These are phyloP conservation scores for Botryosphaeria dothidea DNA, from an alignment of 2,329 filamentous ascomycete species.

Conservation along the genomic window DNA sequence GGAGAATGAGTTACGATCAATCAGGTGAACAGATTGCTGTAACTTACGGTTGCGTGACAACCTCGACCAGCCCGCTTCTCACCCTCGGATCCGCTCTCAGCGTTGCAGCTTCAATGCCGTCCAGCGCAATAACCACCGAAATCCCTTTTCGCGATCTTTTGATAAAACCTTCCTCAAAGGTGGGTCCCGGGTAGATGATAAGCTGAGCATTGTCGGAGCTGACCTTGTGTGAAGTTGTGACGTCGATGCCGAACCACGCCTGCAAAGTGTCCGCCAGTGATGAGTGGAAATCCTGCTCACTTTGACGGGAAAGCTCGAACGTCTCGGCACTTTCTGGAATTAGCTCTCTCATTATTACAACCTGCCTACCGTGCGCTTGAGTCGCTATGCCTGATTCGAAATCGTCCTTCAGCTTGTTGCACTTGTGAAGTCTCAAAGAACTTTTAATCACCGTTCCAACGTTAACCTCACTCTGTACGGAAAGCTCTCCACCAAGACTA, in stretches of 20 bases:
- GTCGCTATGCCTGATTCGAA: neutral
- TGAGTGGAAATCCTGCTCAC: neutral
- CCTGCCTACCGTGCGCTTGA: neutral
- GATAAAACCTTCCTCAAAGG: neutral
- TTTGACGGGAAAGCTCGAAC: neutral
- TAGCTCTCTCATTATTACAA: neutral
- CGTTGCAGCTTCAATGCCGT: neutral
- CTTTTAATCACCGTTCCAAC: slow-evolving; percentile 27
- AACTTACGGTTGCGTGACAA: slow-evolving; percentile 33
- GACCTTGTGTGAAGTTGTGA: neutral
- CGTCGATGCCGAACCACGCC: neutral
- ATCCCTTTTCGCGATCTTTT: neutral
- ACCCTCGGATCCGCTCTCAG: neutral
- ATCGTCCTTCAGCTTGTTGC: neutral
- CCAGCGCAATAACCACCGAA: neutral
- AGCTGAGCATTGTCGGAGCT: neutral
- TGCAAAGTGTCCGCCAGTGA: neutral
- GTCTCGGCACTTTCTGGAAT: neutral
- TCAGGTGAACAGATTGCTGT: neutral
- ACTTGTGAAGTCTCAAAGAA: neutral
- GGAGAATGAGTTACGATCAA: too few relatives aligned
- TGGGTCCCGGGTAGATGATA: neutral
- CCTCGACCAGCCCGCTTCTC: slow-evolving; percentile 30
- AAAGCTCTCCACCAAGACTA: slow-evolving; percentile 37
- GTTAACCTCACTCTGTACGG: slow-evolving; percentile 35